These are phyloP conservation scores for Cryphonectria parasitica DNA, from an alignment of 2,329 filamentous ascomycete species.

Conservation along the genomic window DNA sequence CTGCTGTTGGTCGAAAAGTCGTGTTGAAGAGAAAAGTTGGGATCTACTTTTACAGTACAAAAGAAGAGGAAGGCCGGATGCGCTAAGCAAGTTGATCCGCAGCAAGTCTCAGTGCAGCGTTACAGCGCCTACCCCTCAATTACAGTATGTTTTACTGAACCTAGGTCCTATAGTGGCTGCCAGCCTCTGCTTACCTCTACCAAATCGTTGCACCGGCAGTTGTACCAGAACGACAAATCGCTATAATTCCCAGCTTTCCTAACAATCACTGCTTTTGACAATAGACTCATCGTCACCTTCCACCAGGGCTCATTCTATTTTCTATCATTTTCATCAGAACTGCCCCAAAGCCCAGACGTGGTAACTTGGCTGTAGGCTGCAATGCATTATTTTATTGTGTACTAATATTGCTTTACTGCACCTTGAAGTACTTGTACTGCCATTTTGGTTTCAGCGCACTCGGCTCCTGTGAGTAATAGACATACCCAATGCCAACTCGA, in stretches of 20 bases:
- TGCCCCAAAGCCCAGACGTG: too few relatives aligned
- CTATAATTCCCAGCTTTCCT: too few relatives aligned
- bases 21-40: not conserved
- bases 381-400: too few relatives aligned
- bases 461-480: not conserved
- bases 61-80: not conserved
- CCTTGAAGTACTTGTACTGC: not conserved
- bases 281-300: too few relatives aligned
- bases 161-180: too few relatives aligned
- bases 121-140: not conserved
- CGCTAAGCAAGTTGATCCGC: not conserved
- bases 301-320: too few relatives aligned
- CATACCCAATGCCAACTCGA: not conserved
- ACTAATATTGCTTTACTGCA: not conserved
- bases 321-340: too few relatives aligned
- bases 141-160: not conserved
- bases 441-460: not conserved
- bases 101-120: not conserved
- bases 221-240: too few relatives aligned
- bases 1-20: not conserved
- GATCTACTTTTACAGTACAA: not conserved
- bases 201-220: too few relatives aligned
- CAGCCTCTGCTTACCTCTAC: too few relatives aligned
- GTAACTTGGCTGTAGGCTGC: too few relatives aligned
- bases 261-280: too few relatives aligned